A percentile compares a stretch with the other conserved stretches of the same genome.
These are phyloP conservation scores for Leccinum incarnatum DNA, from an alignment of 768 basidiomycete species.

Conservation along the genomic window DNA sequence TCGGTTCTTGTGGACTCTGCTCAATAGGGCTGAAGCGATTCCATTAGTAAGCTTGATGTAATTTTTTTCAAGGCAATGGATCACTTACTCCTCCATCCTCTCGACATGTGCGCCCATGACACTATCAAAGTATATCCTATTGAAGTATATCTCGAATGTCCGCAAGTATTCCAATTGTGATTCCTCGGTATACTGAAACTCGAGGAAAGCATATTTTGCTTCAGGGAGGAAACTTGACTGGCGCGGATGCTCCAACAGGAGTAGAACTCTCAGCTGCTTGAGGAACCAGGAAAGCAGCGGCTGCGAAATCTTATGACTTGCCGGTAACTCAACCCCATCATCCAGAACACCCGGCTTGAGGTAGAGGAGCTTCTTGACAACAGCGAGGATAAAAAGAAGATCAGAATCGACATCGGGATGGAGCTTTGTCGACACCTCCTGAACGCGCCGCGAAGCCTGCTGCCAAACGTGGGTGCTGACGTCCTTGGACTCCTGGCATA, in stretches of 20 bases:
- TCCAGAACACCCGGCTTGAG: background rate
- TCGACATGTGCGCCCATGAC: background rate
- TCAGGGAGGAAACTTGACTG: conserved; percentile 2
- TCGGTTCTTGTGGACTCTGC: background rate
- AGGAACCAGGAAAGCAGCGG: conserved; percentile 4
- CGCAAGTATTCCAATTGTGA: background rate
- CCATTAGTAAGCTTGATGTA: background rate
- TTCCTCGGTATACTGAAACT: background rate
- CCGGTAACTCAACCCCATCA: background rate
- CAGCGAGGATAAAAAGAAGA: conserved; percentile 1
- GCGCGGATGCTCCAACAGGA: background rate
- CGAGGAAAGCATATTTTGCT: background rate
- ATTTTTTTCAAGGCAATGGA: background rate
- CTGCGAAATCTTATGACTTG: background rate
- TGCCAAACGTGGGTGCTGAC: background rate
- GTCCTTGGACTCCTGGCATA: background rate
- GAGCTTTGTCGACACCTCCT: too few relatives aligned
- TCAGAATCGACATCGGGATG: background rate
- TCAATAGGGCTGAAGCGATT: background rate
- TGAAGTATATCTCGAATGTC: conserved; percentile 6
- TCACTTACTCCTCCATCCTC: background rate
- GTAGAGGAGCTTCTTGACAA: background rate
- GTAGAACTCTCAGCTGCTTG: background rate
- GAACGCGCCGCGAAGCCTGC: background rate
- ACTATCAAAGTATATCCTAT: background rate